Base-by-base conservation (phyloP, 768 basidiomycete genomes). In the Cystobasidium tubakii region DNA sequence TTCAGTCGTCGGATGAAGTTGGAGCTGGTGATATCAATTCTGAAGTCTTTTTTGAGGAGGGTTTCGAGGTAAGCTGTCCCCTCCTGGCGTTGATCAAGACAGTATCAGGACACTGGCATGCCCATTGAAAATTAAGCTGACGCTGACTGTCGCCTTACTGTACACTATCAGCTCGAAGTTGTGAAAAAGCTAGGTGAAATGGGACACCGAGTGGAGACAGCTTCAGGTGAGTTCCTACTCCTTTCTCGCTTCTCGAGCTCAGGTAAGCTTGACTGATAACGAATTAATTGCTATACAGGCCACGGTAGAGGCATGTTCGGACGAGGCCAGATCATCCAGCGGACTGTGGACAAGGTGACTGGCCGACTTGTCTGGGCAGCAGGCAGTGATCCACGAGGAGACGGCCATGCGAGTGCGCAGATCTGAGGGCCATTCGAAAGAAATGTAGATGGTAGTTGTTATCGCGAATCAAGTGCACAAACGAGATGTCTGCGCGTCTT, bases 311-410 rank as follows among this genome's bases (percentile, higher is more conserved):
- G 29, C 1, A 84, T 88, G 84, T 84, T 93, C 82, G 91, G 92
- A 27, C 86, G 91, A 1, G 91, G 92, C 4, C 91, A 97, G 83
- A 83, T 97, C 71, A 96, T 98, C 76, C 92, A 95, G 82, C 89
- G 86, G 80, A 81, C 90, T 23, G 82, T 84, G 7, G 86, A 88
- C 79, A 82, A 82, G 60, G 86, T 87, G 33, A 90, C 91, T 17
- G 82, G 81, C 1, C 83, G 82, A 80, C 83, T 85, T n/a, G 89
- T 94, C 3, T 98, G 96, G 96, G 93, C 90, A 0, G 95, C 91
- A 27, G 95, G 94, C 6, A 92, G 90, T 2, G 96, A 99, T 81
- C 86, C 75, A 6, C 62, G 78, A 1, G 76, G 66, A 13, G 78
- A 78, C 33, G 78, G 78, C 1, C 69, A 71, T 60, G 69, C 55